Conservation (phyloP, 768 basidiomycete genomes). For the Pleurotus giganteus region DNA sequence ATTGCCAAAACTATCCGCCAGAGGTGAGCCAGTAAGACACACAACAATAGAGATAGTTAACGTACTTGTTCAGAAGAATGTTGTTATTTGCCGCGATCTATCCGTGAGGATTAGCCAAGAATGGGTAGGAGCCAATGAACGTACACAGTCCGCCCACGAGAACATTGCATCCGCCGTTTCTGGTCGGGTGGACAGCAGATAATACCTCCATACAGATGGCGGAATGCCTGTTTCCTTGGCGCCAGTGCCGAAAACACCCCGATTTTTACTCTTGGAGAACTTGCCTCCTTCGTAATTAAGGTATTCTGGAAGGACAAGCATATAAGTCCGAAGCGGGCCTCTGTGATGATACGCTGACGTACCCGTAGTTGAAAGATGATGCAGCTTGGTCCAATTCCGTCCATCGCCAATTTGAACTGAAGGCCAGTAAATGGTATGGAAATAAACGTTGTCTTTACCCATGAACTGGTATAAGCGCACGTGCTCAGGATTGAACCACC, state of each 20-base stretch:
- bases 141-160: constrained; percentile 92
- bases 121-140: constrained; percentile 20
- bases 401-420: constrained; percentile 87
- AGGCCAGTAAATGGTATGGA: constrained; percentile 96
- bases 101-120: constrained; percentile 10
- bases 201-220: constrained; percentile 95
- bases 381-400: constrained; percentile 88
- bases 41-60: background rate
- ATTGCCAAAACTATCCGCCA: constrained; percentile 79
- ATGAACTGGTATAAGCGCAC: constrained; percentile 97
- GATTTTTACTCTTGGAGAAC: constrained; percentile 96
- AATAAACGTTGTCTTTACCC: constrained; percentile 99
- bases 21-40: background rate
- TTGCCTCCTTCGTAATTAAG: constrained; percentile 98
- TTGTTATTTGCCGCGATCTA: constrained; percentile 93
- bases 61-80: constrained; percentile 88
- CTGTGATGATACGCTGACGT: constrained; percentile 15
- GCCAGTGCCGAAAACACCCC: constrained; percentile 94
- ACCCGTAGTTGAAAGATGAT: constrained; percentile 96
- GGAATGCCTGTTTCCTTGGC: constrained; percentile 94
- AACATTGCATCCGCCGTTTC: constrained; percentile 96
- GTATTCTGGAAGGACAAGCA: constrained; percentile 61
- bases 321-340: background rate
- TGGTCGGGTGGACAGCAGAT: constrained; percentile 87
- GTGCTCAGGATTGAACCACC: constrained; percentile 94